A percentile compares a stretch with the other conserved stretches of the same genome.
Conservation (phyloP, 1,284 basidiomycete species). For the Heterobasidion annosum region DNA sequence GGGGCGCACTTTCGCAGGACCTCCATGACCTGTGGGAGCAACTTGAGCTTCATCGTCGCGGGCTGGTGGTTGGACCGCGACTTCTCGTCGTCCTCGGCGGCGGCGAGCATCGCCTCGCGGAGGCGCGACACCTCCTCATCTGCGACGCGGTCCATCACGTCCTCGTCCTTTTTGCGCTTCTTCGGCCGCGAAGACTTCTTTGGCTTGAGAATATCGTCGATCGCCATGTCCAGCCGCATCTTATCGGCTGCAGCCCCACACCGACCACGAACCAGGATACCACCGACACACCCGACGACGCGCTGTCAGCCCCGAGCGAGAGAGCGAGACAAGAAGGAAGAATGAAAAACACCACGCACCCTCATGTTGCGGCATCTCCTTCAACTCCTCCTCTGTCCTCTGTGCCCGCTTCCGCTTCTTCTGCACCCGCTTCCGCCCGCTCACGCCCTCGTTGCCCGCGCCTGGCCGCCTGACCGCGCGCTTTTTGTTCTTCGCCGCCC, state of each 20-base stretch:
- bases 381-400: slow-evolving; percentile 50
- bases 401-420: slow-evolving; percentile 29
- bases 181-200: slow-evolving; percentile 57
- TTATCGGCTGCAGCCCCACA: slow-evolving; percentile 38
- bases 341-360: slow-evolving; percentile 31
- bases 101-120: slow-evolving; percentile 79
- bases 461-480: slow-evolving; percentile 15
- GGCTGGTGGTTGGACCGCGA: slow-evolving; percentile 81
- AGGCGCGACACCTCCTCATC: slow-evolving; percentile 88
- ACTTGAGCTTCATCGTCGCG: slow-evolving; percentile 77
- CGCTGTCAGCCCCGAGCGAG: not conserved
- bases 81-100: slow-evolving; percentile 80
- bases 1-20: slow-evolving; percentile 82
- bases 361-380: slow-evolving; percentile 61
- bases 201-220: slow-evolving; percentile 82
- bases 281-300: no score
- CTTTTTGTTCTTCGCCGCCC: slow-evolving; percentile 34
- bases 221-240: slow-evolving; percentile 57
- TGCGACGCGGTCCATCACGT: slow-evolving; percentile 75
- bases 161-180: slow-evolving; percentile 74
- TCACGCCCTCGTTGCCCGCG: slow-evolving; percentile 1
- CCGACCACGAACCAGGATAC: no score
- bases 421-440: not conserved
- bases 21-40: slow-evolving; percentile 87
- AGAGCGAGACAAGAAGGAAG: not conserved